A percentile compares a stretch with the other conserved stretches of the same genome.
Evolutionary conservation across 2,329 filamentous ascomycete species (phyloP).

Genomic region (Endoconidiophora polonica): DNA sequence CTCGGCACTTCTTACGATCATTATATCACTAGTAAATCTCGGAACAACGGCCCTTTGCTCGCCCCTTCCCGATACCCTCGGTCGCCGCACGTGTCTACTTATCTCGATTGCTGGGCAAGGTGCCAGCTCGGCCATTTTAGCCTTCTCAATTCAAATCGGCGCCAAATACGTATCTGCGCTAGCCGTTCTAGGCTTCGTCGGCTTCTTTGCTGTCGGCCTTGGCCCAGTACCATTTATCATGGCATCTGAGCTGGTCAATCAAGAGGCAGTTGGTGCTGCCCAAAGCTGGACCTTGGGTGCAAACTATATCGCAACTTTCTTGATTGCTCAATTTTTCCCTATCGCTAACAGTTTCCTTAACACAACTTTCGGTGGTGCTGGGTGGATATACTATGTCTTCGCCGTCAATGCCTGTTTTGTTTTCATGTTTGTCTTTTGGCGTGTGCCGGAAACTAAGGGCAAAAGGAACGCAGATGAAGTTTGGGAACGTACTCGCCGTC

Average conservation of each 20-base stretch:
- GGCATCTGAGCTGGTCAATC: slow-evolving; percentile 74
- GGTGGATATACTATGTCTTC: slow-evolving; percentile 88
- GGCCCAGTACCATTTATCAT: slow-evolving; percentile 93
- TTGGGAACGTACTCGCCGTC: slow-evolving; percentile 53
- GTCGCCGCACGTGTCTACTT: slow-evolving; percentile 72
- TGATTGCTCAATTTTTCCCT: slow-evolving; percentile 91
- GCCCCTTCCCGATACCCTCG: slow-evolving; percentile 71
- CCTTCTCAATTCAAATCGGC: slow-evolving; percentile 59
- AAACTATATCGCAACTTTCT: slow-evolving; percentile 80
- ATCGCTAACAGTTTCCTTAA: slow-evolving; percentile 63
- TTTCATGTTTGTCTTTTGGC: slow-evolving; percentile 52
- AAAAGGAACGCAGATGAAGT: slow-evolving; percentile 75
- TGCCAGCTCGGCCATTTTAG: slow-evolving; percentile 56
- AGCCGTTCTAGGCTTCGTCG: slow-evolving; percentile 71
- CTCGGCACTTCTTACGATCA: slow-evolving; percentile 69
- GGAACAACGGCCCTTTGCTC: slow-evolving; percentile 66
- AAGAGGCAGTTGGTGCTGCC: slow-evolving; percentile 78
- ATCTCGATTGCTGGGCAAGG: slow-evolving; percentile 76
- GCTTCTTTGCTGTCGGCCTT: slow-evolving; percentile 75
- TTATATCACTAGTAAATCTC: slow-evolving; percentile 77
- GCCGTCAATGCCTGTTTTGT: slow-evolving; percentile 53
- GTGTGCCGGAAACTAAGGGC: slow-evolving; percentile 76
- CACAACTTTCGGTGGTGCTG: slow-evolving; percentile 44
- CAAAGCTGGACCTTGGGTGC: slow-evolving; percentile 77
- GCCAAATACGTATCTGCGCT: slow-evolving; percentile 63